Conservation (phyloP, 1,284 basidiomycete genomes). For the Sporisorium sorghi region DNA sequence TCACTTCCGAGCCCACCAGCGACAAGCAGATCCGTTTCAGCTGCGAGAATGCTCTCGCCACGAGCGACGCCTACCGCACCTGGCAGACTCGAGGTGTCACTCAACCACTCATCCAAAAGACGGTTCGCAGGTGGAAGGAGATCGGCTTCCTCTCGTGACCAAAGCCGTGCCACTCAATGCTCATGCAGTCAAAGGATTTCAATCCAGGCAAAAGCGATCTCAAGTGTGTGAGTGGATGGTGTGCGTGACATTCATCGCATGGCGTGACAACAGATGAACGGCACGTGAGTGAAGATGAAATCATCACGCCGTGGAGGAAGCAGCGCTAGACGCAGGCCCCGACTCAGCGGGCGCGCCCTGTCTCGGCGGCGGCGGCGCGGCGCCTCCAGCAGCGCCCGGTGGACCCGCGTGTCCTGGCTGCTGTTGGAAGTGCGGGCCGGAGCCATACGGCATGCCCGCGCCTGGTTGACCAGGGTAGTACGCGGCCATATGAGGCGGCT, state of each 20-base stretch:
- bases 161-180: background rate
- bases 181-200: no score
- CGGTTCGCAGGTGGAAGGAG: conserved; percentile 27
- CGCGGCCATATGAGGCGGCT: conserved; percentile 41
- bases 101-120: conserved; percentile 27
- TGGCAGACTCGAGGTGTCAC: conserved; percentile 30
- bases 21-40: conserved; percentile 8
- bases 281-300: background rate
- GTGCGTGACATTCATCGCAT: conserved; percentile 7
- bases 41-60: conserved; percentile 16
- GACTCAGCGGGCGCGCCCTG: conserved; percentile 13
- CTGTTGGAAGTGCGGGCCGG: conserved; percentile 31
- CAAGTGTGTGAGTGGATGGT: background rate
- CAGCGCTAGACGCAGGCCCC: conserved; percentile 36
- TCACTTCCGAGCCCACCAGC: background rate
- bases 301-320: conserved; percentile 39
- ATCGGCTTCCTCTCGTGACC: conserved; percentile 28
- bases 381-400: conserved; percentile 17
- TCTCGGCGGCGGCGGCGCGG: conserved; percentile 16
- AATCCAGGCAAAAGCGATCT: background rate
- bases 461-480: conserved; percentile 30
- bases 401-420: conserved; percentile 17
- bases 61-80: conserved; percentile 9
- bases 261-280: conserved; percentile 4
- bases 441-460: conserved; percentile 22